A percentile compares a stretch with the other conserved stretches of the same genome.
Conservation (phyloP, 2,329 filamentous ascomycete species). For the Alternaria angustiovoidea region DNA sequence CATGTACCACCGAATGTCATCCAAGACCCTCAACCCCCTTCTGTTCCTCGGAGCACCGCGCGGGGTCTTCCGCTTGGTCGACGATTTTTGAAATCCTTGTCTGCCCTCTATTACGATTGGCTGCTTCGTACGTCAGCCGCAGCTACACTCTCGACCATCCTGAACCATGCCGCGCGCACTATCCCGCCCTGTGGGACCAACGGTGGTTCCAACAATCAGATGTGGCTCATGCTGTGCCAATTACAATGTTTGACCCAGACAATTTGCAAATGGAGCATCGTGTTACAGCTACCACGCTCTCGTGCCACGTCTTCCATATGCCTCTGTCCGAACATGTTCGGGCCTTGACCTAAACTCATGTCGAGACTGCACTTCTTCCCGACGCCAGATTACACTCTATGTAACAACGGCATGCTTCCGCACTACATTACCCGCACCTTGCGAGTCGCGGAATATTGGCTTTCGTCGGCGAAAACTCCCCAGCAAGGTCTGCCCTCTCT, state of each 20-base stretch:
- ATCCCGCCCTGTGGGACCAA: conserved; percentile 47
- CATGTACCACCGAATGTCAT: conserved; percentile 16
- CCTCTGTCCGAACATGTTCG: conserved; percentile 25
- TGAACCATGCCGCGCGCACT: conserved; percentile 36
- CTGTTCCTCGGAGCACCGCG: conserved; percentile 14
- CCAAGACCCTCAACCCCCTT: conserved; percentile 4
- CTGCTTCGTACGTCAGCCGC: conserved; percentile 37
- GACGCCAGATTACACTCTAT: conserved; percentile 21
- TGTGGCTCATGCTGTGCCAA: conserved; percentile 47
- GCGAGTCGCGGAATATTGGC: conserved; percentile 25
- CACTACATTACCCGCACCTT: conserved; percentile 14
- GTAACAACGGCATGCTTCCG: conserved; percentile 18
- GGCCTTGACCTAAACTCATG: conserved; percentile 2
- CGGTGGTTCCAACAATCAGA: conserved; percentile 47
- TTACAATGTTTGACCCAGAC: conserved; percentile 28
- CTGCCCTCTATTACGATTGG: neutral
- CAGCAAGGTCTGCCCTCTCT: conserved; percentile 28
- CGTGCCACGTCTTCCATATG: conserved; percentile 18
- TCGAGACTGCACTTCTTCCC: conserved; percentile 24
- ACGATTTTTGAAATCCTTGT: neutral
- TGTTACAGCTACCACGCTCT: conserved; percentile 8
- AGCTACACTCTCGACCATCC: conserved; percentile 24
- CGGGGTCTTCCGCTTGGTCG: conserved; percentile 17
- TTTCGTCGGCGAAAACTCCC: conserved; percentile 11
- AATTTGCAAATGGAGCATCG: conserved; percentile 9